Conservation (phyloP, 2,329 filamentous ascomycete genomes). For the Diplodia intermedia region DNA sequence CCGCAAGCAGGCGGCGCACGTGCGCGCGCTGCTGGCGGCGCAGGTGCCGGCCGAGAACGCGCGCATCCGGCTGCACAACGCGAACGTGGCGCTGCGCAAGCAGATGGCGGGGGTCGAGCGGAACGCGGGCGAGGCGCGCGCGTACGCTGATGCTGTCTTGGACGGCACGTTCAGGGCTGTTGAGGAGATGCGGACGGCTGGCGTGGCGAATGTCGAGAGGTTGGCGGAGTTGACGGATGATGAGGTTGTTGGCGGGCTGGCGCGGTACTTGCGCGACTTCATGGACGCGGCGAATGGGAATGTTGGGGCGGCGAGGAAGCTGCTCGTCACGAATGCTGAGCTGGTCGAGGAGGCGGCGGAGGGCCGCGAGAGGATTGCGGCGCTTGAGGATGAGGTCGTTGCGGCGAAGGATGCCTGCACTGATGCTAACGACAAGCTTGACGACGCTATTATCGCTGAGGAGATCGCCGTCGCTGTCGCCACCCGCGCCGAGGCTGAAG, state of each 20-base stretch:
- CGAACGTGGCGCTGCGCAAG: not conserved
- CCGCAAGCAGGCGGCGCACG: not conserved
- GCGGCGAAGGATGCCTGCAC: not conserved
- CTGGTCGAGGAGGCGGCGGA: not conserved
- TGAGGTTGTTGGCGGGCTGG: not conserved
- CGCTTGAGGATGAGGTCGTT: not conserved
- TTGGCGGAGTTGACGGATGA: not conserved
- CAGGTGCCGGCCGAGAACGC: not conserved
- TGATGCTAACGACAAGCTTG: not conserved
- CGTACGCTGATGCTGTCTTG: not conserved
- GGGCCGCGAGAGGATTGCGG: not conserved
- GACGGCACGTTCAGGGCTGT: not conserved
- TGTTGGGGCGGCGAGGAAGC: not conserved
- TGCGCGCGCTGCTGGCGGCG: not conserved
- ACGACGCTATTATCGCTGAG: not conserved
- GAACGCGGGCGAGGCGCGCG: not conserved
- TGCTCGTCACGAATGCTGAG: not conserved
- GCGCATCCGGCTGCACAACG: not conserved
- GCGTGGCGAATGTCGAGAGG: not conserved
- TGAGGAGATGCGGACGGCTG: accelerated
- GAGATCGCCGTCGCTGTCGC: not conserved
- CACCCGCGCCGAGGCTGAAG: not conserved
- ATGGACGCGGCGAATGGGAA: not conserved
- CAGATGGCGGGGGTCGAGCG: not conserved
- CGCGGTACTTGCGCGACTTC: not conserved